Evolutionary conservation across 768 basidiomycete species (phyloP).

Genomic region (Lactarius psammicola): DNA sequence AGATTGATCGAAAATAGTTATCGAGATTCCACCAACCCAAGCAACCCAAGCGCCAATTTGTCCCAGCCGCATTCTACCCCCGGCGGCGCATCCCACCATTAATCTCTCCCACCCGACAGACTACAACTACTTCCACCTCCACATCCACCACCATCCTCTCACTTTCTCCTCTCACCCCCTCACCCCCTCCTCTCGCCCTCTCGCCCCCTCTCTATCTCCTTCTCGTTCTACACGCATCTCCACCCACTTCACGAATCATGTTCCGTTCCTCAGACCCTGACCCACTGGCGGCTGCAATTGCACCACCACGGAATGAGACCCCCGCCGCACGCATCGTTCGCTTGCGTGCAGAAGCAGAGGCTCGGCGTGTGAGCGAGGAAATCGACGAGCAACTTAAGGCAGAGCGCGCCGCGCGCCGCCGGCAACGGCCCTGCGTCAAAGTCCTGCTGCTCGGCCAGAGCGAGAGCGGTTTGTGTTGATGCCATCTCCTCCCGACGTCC

Average conservation of each 20-base stretch:
- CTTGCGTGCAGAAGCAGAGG: conserved; percentile 53
- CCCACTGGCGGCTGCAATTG: conserved; percentile 55
- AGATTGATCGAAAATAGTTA: neutral
- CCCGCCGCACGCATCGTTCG: conserved; percentile 44
- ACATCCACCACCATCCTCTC: neutral
- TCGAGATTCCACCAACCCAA: neutral
- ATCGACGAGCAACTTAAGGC: conserved; percentile 42
- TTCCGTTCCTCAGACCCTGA: conserved; percentile 40
- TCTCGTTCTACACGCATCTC: neutral
- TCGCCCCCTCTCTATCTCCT: neutral
- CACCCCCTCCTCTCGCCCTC: neutral
- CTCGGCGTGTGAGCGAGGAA: conserved; percentile 53
- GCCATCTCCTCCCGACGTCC: neutral
- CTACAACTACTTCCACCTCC: neutral
- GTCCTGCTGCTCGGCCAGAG: conserved; percentile 42
- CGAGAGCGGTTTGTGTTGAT: conserved; percentile 35
- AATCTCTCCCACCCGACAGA: neutral
- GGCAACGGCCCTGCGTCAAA: conserved; percentile 36
- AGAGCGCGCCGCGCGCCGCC: conserved; percentile 36
- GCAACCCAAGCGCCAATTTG: neutral
- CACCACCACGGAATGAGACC: conserved; percentile 60
- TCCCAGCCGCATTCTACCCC: conserved; percentile 4
- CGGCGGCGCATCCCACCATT: neutral
- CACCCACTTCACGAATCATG: conserved; percentile 5
- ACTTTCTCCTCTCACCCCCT: neutral